These are phyloP conservation scores for Neotropicomus parvogracilis DNA, from an alignment of 1,284 basidiomycete genomes.

Conservation along the genomic window DNA sequence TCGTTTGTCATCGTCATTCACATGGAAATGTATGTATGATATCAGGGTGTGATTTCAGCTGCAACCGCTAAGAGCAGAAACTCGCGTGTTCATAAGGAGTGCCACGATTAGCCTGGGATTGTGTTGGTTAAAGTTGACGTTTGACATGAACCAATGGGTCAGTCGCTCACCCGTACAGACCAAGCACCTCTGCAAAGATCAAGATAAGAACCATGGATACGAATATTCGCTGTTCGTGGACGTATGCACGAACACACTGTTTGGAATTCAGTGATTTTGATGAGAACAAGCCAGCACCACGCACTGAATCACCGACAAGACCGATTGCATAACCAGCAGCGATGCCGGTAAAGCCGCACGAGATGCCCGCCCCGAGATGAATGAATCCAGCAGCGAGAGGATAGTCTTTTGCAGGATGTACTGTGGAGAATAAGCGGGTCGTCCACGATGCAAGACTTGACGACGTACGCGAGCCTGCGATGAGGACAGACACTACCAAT, in stretches of 20 bases:
- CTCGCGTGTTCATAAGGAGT: conserved; percentile 80
- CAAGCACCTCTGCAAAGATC: conserved; percentile 93
- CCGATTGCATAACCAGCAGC: conserved; percentile 99
- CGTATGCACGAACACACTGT: conserved; percentile 70
- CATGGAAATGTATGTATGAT: conserved; percentile 14
- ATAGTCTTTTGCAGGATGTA: conserved; percentile 59
- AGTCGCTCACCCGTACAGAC: conserved; percentile 71
- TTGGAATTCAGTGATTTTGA: conserved; percentile 2
- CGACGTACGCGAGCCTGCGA: conserved; percentile 54
- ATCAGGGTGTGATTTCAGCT: conserved; percentile 15
- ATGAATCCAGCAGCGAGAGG: conserved; percentile 87
- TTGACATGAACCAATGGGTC: not conserved
- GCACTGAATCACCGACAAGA: conserved; percentile 88
- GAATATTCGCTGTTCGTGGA: conserved; percentile 87
- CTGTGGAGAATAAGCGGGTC: conserved; percentile 38
- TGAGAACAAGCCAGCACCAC: conserved; percentile 27
- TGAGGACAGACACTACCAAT: conserved; percentile 67
- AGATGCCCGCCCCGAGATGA: conserved; percentile 91
- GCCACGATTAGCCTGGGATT: conserved; percentile 76
- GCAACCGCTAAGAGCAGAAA: conserved; percentile 34
- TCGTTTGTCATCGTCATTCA: conserved; percentile 8
- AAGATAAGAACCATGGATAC: conserved; percentile 88
- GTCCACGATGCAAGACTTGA: not conserved
- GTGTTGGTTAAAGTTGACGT: not conserved
- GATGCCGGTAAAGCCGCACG: conserved; percentile 89